Conservation (phyloP, 2,329 filamentous ascomycete genomes). For the Acrocalymma vagum region DNA sequence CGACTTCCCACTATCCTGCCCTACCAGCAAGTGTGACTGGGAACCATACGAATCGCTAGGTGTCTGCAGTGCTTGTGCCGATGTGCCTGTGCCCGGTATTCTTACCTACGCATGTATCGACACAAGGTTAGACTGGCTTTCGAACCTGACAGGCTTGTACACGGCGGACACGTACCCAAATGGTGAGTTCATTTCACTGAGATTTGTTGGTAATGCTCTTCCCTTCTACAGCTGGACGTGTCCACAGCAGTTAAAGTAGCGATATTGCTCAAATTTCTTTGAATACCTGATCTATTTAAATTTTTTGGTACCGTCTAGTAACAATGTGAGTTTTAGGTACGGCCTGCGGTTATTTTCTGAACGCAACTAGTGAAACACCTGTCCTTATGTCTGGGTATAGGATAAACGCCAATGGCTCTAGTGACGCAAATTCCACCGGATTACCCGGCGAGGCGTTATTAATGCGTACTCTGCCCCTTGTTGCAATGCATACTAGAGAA, state of each 20-base stretch:
- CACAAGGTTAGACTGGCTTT: conserved; percentile 25
- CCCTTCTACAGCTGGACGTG: no score
- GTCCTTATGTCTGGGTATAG: conserved; percentile 29
- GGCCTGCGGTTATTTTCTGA: conserved; percentile 37
- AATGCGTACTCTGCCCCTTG: conserved; percentile 19
- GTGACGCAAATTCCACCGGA: neutral
- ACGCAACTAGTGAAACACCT: conserved; percentile 19
- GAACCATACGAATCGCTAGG: conserved; percentile 20
- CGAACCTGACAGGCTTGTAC: conserved; percentile 5
- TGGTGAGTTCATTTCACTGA: conserved; percentile 5
- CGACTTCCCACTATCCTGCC: conserved; percentile 22
- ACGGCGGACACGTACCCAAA: conserved; percentile 7
- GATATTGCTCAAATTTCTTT: no score
- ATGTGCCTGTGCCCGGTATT: conserved; percentile 12
- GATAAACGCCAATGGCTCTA: no score
- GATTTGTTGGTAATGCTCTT: no score
- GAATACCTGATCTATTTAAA: no score
- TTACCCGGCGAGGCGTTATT: conserved; percentile 22
- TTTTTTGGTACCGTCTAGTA: no score
- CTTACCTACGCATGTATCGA: conserved; percentile 25
- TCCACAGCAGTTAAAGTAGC: no score
- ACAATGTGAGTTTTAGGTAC: conserved; percentile 12
- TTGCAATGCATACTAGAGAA: neutral
- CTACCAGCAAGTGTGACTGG: conserved; percentile 27
- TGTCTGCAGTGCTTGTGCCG: conserved; percentile 22